phyloP scores from a whole-genome alignment of 2,329 filamentous ascomycete species.

The Thielaviopsis ethacetica region DNA sequence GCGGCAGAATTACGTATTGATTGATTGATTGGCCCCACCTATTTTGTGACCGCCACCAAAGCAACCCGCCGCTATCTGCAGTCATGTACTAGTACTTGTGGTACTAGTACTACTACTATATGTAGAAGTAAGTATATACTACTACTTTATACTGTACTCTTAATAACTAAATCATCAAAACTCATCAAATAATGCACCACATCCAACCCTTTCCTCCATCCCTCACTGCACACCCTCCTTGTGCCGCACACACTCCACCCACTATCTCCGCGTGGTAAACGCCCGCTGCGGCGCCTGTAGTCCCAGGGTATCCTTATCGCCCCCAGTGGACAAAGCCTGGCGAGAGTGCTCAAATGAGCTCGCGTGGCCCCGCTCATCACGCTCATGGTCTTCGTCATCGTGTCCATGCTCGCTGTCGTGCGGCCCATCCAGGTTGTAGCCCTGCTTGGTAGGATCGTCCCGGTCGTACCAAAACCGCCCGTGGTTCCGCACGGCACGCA shows the following conservation, averaged over 20 bases:
- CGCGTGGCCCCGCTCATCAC: neutral
- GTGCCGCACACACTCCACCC: no score
- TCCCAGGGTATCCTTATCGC: slow-evolving; percentile 10
- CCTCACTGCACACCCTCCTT: no score
- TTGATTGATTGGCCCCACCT: neutral
- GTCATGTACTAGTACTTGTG: no score
- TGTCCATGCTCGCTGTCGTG: slow-evolving; percentile 1
- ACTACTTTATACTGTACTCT: no score
- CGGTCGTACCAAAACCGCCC: slow-evolving; percentile 9
- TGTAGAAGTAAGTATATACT: no score
- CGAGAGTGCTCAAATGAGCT: slow-evolving; percentile 12
- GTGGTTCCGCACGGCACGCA: slow-evolving; percentile 20
- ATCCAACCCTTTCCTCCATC: no score
- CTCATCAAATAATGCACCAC: neutral
- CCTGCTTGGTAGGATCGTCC: slow-evolving; percentile 10
- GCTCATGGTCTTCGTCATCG: neutral
- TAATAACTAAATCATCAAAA: neutral
- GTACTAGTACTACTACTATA: no score
- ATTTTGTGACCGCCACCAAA: no score
- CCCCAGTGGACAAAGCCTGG: neutral
- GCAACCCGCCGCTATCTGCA: no score
- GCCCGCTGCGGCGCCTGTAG: slow-evolving; percentile 9
- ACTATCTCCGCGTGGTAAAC: slow-evolving; percentile 1
- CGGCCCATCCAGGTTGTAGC: slow-evolving; percentile 10
- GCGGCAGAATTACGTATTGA: neutral